Percentiles rank a stretch among this genome's conserved stretches.
phyloP scores from a whole-genome alignment of 2,329 filamentous ascomycete species.

The Endocalyx cinctus region DNA sequence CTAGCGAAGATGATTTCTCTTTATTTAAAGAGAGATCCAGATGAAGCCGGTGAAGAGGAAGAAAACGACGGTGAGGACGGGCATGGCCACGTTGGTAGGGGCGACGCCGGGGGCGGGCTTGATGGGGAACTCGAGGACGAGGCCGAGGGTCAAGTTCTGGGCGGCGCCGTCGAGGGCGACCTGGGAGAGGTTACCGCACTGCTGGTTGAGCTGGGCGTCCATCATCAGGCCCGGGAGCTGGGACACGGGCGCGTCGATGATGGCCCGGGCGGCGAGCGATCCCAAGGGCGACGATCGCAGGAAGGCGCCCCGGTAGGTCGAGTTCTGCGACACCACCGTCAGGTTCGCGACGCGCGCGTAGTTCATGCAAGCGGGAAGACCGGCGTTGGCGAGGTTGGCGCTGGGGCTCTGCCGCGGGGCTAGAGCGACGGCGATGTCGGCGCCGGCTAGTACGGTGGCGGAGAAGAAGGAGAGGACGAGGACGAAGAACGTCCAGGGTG shows the following conservation, averaged over 20 bases:
- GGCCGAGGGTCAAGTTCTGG: slow-evolving; percentile 38
- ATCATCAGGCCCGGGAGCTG: slow-evolving; percentile 33
- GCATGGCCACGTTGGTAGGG: slow-evolving; percentile 13
- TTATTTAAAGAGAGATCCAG: slow-evolving; percentile 18
- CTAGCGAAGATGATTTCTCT: too few species aligned
- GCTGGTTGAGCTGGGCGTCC: slow-evolving; percentile 34
- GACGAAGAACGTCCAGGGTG: slow-evolving; percentile 14
- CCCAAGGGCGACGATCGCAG: slow-evolving; percentile 38
- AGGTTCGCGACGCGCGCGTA: slow-evolving; percentile 43
- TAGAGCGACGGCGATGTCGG: slow-evolving; percentile 10
- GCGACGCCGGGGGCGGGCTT: slow-evolving; percentile 27
- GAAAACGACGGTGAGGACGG: slow-evolving; percentile 16
- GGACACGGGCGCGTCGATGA: slow-evolving; percentile 36
- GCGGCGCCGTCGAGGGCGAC: slow-evolving; percentile 39
- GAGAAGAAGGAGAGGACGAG: slow-evolving; percentile 16
- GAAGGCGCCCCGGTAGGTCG: slow-evolving; percentile 41
- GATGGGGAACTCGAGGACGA: slow-evolving; percentile 31
- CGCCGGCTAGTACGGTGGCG: slow-evolving; percentile 12
- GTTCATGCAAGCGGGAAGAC: slow-evolving; percentile 30
- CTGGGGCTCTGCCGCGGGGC: slow-evolving; percentile 19
- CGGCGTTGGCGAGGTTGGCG: slow-evolving; percentile 7
- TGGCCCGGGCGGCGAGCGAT: slow-evolving; percentile 30
- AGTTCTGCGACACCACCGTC: slow-evolving; percentile 40
- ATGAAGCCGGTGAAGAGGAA: slow-evolving; percentile 20
- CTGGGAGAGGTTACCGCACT: slow-evolving; percentile 41